phyloP scores from a whole-genome alignment of 805 yeast genomes.

The Yueomyces sinensis region DNA sequence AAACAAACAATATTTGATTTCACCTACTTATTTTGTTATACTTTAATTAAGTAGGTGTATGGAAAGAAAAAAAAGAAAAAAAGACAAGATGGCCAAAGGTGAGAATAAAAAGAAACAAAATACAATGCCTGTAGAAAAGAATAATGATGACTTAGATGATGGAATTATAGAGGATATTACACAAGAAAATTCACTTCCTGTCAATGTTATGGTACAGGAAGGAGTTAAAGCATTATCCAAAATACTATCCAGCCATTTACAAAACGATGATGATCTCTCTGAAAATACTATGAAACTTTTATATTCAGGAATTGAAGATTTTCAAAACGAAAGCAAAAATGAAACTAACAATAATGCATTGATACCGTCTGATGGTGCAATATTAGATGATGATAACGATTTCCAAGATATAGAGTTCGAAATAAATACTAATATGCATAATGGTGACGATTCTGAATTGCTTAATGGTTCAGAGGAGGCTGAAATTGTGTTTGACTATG shows the following conservation, averaged over 20 bases:
- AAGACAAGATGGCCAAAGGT: too few species aligned
- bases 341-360: background rate
- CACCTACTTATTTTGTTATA: too few species aligned
- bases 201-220: slow-evolving; percentile 24
- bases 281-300: background rate
- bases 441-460: slow-evolving; percentile 12
- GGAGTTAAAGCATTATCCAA: slow-evolving; percentile 23
- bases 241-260: slow-evolving; percentile 17
- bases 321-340: too few species aligned
- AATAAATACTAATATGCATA: background rate
- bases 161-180: slow-evolving; percentile 13
- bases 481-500: slow-evolving; percentile 21
- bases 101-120: too few species aligned
- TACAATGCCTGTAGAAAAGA: too few species aligned
- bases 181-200: slow-evolving; percentile 19
- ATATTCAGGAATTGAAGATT: background rate
- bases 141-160: background rate
- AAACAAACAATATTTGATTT: too few species aligned
- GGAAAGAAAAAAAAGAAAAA: too few species aligned
- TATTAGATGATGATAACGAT: background rate
- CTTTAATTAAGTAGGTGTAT: too few species aligned
- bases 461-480: slow-evolving; percentile 17
- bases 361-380: background rate
- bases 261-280: slow-evolving; percentile 6
- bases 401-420: background rate